Evolutionary conservation across 1,139 yeast species (phyloP).

Genomic region (Geotrichum cucujoidarum): DNA sequence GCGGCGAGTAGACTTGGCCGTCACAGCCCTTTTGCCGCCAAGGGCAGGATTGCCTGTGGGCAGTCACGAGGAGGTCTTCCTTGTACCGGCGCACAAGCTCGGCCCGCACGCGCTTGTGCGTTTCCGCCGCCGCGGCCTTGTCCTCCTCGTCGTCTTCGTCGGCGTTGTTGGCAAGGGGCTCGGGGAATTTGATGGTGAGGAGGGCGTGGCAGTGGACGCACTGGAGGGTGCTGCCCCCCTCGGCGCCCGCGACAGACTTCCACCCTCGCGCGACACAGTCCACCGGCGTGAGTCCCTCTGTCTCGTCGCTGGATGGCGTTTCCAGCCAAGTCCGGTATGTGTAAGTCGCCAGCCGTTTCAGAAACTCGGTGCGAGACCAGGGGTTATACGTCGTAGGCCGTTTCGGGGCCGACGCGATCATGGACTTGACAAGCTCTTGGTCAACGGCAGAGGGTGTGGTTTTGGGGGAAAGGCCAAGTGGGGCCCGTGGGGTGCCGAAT

Average conservation of each 20-base stretch:
- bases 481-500: not conserved
- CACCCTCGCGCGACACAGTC: constrained; percentile 4
- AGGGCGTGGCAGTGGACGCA: constrained; percentile 3
- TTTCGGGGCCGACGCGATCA: not conserved
- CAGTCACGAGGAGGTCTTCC: not conserved
- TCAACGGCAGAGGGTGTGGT: not conserved
- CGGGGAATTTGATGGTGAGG: constrained; percentile 1
- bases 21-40: constrained; percentile 3
- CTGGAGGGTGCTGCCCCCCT: constrained; percentile 1
- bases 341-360: constrained; percentile 3
- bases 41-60: constrained; percentile 1
- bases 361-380: constrained; percentile 3
- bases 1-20: not conserved
- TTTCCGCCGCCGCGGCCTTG: not conserved
- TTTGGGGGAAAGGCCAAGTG: not conserved
- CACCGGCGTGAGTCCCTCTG: constrained; percentile 2
- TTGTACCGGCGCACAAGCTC: not conserved
- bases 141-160: not conserved
- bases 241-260: not conserved
- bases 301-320: not conserved
- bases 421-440: not conserved
- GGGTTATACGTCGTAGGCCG: constrained; percentile 1
- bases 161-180: not conserved
- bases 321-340: not conserved
- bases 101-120: not conserved